Evolutionary conservation across 257 asterid species (phyloP).

Genomic region (Penstemon davidsonii): DNA sequence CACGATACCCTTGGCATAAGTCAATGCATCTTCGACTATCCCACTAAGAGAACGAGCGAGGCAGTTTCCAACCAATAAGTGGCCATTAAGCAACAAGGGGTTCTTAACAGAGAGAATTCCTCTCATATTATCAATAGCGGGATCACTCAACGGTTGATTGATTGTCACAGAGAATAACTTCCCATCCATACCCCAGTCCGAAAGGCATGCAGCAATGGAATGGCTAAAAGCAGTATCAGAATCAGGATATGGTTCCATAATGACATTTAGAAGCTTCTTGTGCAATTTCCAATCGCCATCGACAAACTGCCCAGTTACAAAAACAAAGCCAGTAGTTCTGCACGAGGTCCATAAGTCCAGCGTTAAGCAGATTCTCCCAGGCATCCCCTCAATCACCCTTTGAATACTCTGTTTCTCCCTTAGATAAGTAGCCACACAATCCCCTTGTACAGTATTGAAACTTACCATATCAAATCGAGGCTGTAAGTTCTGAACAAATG

Average conservation of each 20-base stretch:
- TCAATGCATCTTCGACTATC: constrained; percentile 64
- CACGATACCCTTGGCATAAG: constrained; percentile 49
- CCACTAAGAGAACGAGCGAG: constrained; percentile 76
- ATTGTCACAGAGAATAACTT: constrained; percentile 77
- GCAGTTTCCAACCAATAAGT: constrained; percentile 71
- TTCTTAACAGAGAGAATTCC: constrained; percentile 85
- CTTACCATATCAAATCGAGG: constrained; percentile 95
- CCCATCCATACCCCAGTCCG: constrained; percentile 89
- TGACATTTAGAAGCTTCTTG: constrained; percentile 73
- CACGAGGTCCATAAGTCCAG: constrained; percentile 84
- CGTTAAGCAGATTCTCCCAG: constrained; percentile 84
- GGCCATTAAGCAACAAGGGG: constrained; percentile 77
- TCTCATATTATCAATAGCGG: constrained; percentile 63
- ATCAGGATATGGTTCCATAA: constrained; percentile 90
- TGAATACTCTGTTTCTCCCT: constrained; percentile 76
- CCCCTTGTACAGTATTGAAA: constrained; percentile 90
- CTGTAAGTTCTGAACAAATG: constrained; percentile 83
- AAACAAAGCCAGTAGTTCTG: constrained; percentile 63
- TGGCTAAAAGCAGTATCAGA: constrained; percentile 86
- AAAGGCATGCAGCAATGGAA: constrained; percentile 82
- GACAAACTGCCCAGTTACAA: constrained; percentile 77
- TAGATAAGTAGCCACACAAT: constrained; percentile 83
- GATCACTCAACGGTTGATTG: constrained; percentile 60
- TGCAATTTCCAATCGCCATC: constrained; percentile 94
- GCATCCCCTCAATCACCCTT: constrained; percentile 70